Evolutionary conservation across 2,329 filamentous ascomycete species (phyloP), one percentile per base, ranked within the genome.

Genomic region (Pseudogymnoascus destructans): DNA sequence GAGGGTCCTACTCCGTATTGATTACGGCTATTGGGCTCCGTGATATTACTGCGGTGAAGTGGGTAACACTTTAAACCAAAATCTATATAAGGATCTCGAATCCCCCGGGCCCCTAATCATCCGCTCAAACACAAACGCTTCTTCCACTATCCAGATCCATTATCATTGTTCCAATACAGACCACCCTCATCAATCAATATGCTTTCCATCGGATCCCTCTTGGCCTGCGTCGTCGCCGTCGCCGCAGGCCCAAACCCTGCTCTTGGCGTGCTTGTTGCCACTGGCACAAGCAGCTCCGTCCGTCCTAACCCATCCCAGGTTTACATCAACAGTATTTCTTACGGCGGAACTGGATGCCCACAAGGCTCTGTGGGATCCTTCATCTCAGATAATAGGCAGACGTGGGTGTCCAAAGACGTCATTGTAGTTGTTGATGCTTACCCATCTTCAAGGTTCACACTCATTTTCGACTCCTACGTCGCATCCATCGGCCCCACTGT

Each of bases 381-480:
- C 61, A 70, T 76, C 63, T 73, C 73, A 10, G 62, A 65, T 21
- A 74, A 77, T 64, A 69, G 70, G 58, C 71, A 68, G 67, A 75
- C 73, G 66, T 68, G 63, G 64, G 67, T 69, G 61, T 67, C 68
- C 69, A 62, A 56, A 61, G 32, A 59, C 67, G 54, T 66, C 25
- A 52, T 52, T 52, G 13, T 52, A 30, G 13, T 52, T 13, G 25
- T 52, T 52, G 25, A 52, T 52, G 25, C 46, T 52, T 52, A 52
- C 46, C 46, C 25, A 15, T 25, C 46, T 17, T 13, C 46, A 55
- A 66, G 65, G 30, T 66, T 80, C 62, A 79, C 77, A 32, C 70
- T 80, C 63, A 75, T 79, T 63, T 79, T 79, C 65, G 75, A 77
- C 66, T 60, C 68, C 13, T 79, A 79, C 63, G 71, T 77, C 40